Base-by-base conservation (phyloP, 2,329 filamentous ascomycete genomes). In the Colletotrichum agaves region DNA sequence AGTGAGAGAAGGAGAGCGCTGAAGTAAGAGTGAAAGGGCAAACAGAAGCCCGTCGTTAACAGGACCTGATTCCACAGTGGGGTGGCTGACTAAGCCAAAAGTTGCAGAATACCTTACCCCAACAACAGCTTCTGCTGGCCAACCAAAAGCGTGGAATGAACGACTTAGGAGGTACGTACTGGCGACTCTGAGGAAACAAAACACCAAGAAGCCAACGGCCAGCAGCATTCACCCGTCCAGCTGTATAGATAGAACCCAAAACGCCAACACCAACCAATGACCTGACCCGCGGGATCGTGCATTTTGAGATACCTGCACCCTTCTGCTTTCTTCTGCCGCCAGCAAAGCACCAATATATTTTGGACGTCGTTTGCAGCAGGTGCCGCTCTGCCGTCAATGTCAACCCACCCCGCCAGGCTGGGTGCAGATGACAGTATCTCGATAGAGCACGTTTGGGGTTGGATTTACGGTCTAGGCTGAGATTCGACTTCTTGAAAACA, bases 301-400 rank as follows among this genome's bases (percentile, higher is more conserved):
- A 41, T 46, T 7, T 15, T 10, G 19, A 17, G 60, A 47, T n/a
- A 23, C 33, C 60, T 67, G 46, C 17, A 50, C 15, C 35, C 7
- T 41, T 35, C 27, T 19, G 17, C 27, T 15, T 50, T 35, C 35
- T 49, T 27, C 35, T 46, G 35, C 60, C 33, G 27, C 27, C 49
- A 53, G 21, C 23, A 19, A 19, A 47, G 10, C 13, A 17, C 5
- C 52, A 8, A n/a, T 31, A 52, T 21, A 31, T 53, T 63, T 21
- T 17, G 23, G 37, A n/a, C 12, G 5, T 63, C 23, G 64, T 67
- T 59, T 67, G 64, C 19, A 64, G 60, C 52, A 52, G 43, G 50
- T 23, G 44, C 63, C 46, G 52, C 46, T 47, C 21, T 59, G 37
- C 13, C 44, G 39, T 47, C 60, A 33, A 19, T 50, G 35, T 37